phyloP scores from a whole-genome alignment of 2,329 filamentous ascomycete genomes.

The Botrytis elliptica region DNA sequence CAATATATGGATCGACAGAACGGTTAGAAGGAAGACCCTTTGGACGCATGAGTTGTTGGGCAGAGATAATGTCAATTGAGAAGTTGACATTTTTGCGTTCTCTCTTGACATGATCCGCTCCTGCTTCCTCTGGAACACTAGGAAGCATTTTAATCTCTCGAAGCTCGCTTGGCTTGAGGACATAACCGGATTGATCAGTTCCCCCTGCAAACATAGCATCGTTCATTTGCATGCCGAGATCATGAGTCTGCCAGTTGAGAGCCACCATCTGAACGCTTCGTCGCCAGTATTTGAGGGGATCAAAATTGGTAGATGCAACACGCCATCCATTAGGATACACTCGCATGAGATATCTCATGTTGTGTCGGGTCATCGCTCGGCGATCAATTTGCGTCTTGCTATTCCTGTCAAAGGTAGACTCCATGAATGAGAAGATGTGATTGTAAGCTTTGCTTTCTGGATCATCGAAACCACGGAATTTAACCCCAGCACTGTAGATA shows the following conservation, averaged over 20 bases:
- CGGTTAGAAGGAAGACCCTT: conserved; percentile 68
- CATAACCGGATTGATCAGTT: conserved; percentile 83
- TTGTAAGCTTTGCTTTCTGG: conserved; percentile 83
- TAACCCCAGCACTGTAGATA: conserved; percentile 72
- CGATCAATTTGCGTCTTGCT: conserved; percentile 75
- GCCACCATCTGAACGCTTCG: conserved; percentile 97
- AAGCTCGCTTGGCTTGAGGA: conserved; percentile 86
- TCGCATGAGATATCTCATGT: conserved; percentile 86
- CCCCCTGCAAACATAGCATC: conserved; percentile 96
- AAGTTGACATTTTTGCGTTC: conserved; percentile 83
- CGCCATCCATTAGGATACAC: conserved; percentile 86
- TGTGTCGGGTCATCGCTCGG: conserved; percentile 79
- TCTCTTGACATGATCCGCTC: conserved; percentile 59
- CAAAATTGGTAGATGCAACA: conserved; percentile 88
- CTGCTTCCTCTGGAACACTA: conserved; percentile 50
- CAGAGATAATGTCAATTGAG: conserved; percentile 84
- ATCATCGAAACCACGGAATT: conserved; percentile 77
- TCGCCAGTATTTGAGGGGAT: conserved; percentile 90
- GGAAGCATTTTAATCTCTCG: conserved; percentile 66
- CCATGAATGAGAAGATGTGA: conserved; percentile 93
- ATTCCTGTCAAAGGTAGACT: conserved; percentile 80
- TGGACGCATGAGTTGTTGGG: conserved; percentile 88
- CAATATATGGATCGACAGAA: conserved; percentile 86
- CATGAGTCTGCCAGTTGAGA: conserved; percentile 97
- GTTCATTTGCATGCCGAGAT: conserved; percentile 92